Conservation (phyloP, 495 filamentous ascomycete genomes). For the Halenospora varia region DNA sequence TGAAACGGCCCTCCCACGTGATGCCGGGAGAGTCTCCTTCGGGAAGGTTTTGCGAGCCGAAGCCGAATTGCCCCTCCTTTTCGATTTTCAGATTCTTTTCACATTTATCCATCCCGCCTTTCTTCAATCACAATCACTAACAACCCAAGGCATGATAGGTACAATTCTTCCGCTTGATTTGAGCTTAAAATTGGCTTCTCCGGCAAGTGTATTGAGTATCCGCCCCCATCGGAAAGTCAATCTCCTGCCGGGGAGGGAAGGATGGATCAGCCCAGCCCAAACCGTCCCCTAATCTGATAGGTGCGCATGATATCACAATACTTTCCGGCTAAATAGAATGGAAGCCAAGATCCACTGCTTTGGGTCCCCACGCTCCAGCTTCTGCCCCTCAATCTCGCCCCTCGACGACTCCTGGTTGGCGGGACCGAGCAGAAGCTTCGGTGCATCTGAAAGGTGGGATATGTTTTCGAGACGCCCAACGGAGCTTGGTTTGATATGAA, state of each 20-base stretch:
- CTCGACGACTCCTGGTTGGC: not conserved
- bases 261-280: not conserved
- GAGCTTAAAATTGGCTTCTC: too few species aligned
- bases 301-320: not conserved
- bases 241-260: not conserved
- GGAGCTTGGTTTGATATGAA: not conserved
- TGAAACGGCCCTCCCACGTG: not conserved
- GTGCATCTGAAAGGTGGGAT: not conserved
- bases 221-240: not conserved
- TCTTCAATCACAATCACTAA: not conserved
- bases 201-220: too few species aligned
- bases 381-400: not conserved
- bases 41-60: not conserved
- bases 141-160: too few species aligned
- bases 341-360: not conserved
- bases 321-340: not conserved
- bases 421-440: not conserved
- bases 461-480: not conserved
- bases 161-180: too few species aligned
- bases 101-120: not conserved
- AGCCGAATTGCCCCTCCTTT: conserved; percentile 9
- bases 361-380: not conserved
- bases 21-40: not conserved
- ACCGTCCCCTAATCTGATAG: not conserved
- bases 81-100: not conserved